phyloP scores from a whole-genome alignment of 2,329 filamentous ascomycete species.

The Calonectria fujianensis region DNA sequence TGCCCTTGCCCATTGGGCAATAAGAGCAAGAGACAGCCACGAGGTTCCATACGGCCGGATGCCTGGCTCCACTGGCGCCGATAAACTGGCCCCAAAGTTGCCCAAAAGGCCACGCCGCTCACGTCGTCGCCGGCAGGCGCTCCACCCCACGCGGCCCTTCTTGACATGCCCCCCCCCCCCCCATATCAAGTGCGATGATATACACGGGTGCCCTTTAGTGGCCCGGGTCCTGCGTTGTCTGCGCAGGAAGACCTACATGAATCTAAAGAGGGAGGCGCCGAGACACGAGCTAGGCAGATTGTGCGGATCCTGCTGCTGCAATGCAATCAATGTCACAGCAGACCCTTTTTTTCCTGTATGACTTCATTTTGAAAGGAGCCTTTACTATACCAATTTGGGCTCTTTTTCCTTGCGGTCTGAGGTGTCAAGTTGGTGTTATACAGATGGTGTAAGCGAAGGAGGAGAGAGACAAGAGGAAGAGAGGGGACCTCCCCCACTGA shows the following conservation, averaged over 20 bases:
- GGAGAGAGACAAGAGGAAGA: background rate
- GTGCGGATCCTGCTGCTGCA: slow-evolving; percentile 1
- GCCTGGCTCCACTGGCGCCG: background rate
- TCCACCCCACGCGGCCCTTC: background rate
- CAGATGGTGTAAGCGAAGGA: background rate
- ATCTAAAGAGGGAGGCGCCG: background rate
- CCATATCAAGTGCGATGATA: background rate
- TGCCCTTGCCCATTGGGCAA: background rate
- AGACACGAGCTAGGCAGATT: background rate
- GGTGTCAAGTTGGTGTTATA: background rate
- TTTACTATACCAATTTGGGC: background rate
- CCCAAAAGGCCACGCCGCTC: slow-evolving; percentile 8
- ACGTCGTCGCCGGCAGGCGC: background rate
- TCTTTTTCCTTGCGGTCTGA: background rate
- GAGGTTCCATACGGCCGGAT: slow-evolving; percentile 14
- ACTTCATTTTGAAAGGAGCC: background rate
- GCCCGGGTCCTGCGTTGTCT: background rate
- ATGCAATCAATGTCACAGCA: background rate
- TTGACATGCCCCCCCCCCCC: background rate
- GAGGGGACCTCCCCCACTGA: background rate
- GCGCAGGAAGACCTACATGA: slow-evolving; percentile 20
- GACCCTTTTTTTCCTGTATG: background rate
- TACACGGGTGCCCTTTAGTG: background rate
- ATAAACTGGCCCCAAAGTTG: slow-evolving; percentile 18
- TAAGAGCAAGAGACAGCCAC: background rate